Evolutionary conservation across 2,329 filamentous ascomycete species (phyloP).

Genomic region (Colletotrichum melonis): DNA sequence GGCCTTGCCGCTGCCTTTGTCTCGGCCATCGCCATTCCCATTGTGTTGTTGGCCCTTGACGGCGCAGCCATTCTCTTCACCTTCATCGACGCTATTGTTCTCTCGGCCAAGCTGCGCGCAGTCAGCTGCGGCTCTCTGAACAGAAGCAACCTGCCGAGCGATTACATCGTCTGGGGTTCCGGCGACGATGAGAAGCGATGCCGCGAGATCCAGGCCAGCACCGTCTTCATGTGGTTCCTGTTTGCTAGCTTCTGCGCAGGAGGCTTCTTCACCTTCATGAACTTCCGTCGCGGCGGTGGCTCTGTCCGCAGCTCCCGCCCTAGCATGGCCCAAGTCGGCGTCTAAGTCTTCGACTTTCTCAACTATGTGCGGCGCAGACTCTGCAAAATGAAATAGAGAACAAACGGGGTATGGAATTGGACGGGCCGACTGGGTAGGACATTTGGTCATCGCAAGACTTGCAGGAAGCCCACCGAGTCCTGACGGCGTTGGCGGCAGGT

Average conservation of each 20-base stretch:
- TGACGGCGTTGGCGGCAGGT: slow-evolving; percentile 26
- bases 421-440: background rate
- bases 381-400: background rate
- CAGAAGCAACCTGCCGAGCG: slow-evolving; percentile 44
- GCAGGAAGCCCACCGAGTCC: background rate
- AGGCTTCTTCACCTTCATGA: slow-evolving; percentile 65
- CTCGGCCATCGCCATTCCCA: slow-evolving; percentile 61
- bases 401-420: background rate
- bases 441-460: background rate
- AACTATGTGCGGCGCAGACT: background rate
- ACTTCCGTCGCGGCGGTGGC: slow-evolving; percentile 61
- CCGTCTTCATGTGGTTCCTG: slow-evolving; percentile 84
- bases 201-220: slow-evolving; percentile 79
- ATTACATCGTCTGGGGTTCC: slow-evolving; percentile 74
- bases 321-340: slow-evolving; percentile 68
- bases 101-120: slow-evolving; percentile 75
- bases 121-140: slow-evolving; percentile 70
- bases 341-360: slow-evolving; percentile 43
- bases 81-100: slow-evolving; percentile 76
- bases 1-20: slow-evolving; percentile 69
- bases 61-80: slow-evolving; percentile 72
- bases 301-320: slow-evolving; percentile 57
- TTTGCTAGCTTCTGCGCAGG: slow-evolving; percentile 71
- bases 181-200: slow-evolving; percentile 72
- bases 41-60: slow-evolving; percentile 68